Evolutionary conservation across 179 eudicot species (phyloP), one percentile per base, ranked within the genome.

Genomic region (Heliamphora pulchella): DNA sequence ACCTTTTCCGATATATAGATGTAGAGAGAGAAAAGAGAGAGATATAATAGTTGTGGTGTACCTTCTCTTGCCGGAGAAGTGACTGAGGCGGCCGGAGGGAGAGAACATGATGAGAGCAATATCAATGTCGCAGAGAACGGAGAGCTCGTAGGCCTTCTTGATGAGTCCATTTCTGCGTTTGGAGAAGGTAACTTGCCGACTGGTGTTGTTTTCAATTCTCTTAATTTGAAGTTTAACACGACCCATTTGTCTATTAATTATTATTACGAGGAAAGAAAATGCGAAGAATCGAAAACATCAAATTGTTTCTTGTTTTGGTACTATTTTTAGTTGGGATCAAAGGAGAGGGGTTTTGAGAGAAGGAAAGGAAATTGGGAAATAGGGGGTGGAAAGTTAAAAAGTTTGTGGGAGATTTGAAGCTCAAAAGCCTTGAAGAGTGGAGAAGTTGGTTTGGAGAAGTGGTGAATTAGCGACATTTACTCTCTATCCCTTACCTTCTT

Each of bases 91-190:
- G 15, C 86, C 90, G 0, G 97, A 93, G 68, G 94, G 92, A 74
- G 97, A 93, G 84, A 91, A 88, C 97, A 93, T 91, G 70, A 93
- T 83, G 39, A 93, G 91, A 71, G 94, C 92, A 5, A 93, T 84
- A 64, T 93, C 97, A 51, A 93, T 91, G 79, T 91, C 97, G 22
- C 96, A 93, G 1, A 93, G 84, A 62, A 93, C 80, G 0, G 97
- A 90, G 5, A 93, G 86, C 79, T 93, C 97, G 48, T 93, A 93
- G 20, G 96, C 97, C 72, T 93, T 93, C 82, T 91, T 93, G 72
- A 93, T 90, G 82, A 93, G 93, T 50, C 97, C 97, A 90, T 91
- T 91, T 55, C 97, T 82, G 18, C 96, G 89, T 67, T 91, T 93
- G 11, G 97, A 93, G 83, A 89, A 93, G 2, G 97, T 93, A 14